Conservation (phyloP, 2,329 filamentous ascomycete species). For the Fusarium liriodendri region DNA sequence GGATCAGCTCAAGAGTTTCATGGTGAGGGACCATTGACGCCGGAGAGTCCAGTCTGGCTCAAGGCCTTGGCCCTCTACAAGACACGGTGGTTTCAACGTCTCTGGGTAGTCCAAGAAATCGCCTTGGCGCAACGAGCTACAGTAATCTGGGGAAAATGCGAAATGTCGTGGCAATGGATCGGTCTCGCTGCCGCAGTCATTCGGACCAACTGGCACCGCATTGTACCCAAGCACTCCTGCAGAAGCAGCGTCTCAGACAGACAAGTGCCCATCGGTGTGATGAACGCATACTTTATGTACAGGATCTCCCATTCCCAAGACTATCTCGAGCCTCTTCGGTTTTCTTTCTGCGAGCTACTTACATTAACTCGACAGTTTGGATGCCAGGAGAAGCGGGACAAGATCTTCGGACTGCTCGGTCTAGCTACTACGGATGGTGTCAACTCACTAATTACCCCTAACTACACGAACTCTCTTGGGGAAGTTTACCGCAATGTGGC, state of each 20-base stretch:
- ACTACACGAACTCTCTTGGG: background rate
- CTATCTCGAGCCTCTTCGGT: background rate
- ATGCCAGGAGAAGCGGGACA: background rate
- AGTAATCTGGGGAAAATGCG: background rate
- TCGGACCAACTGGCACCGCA: background rate
- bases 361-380: background rate
- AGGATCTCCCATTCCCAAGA: background rate
- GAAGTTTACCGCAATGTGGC: background rate
- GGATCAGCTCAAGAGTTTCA: background rate
- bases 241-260: background rate
- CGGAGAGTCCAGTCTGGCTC: background rate
- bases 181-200: background rate
- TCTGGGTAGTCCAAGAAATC: background rate
- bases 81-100: background rate
- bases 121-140: background rate
- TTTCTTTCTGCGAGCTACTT: background rate
- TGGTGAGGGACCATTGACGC: background rate
- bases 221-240: background rate
- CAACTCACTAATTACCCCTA: background rate
- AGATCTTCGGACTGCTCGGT: background rate
- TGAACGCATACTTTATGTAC: constrained; percentile 2
- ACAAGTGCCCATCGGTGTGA: background rate
- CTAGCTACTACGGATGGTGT: background rate
- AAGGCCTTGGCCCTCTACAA: background rate
- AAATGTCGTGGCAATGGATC: background rate